These are phyloP conservation scores for Nymphaea thermarum DNA, from an alignment of 164 flowering plant species.

Conservation along the genomic window DNA sequence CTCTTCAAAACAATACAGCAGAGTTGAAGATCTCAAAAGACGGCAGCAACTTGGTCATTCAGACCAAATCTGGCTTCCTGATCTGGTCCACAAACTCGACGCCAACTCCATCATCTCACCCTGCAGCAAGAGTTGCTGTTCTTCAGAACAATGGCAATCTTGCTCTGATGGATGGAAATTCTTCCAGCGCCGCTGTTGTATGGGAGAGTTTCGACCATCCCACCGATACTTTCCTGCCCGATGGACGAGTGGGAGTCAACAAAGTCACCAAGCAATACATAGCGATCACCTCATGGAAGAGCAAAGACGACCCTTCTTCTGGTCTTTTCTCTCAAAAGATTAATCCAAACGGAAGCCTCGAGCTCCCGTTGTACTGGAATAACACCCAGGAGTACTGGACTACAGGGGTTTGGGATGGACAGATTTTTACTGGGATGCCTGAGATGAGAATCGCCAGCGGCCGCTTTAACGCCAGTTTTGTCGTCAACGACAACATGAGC, in stretches of 20 bases:
- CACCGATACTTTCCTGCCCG: slow-evolving; percentile 32
- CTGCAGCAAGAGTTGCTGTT: slow-evolving; percentile 4
- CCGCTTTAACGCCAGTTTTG: slow-evolving; percentile 9
- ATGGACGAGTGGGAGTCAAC: slow-evolving; percentile 10
- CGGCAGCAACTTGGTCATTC: slow-evolving; percentile 10
- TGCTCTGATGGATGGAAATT: slow-evolving; percentile 11
- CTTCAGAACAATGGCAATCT: slow-evolving; percentile 20
- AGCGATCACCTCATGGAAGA: slow-evolving; percentile 9
- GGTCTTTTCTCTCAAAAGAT: slow-evolving; percentile 8
- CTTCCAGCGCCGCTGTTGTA: neutral
- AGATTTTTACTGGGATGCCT: slow-evolving; percentile 6
- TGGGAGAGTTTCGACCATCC: slow-evolving; percentile 11
- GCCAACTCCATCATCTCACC: neutral
- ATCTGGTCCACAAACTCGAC: slow-evolving; percentile 11
- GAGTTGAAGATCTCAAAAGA: slow-evolving; percentile 8
- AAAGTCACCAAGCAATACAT: neutral
- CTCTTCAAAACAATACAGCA: slow-evolving; percentile 4
- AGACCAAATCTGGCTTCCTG: neutral
- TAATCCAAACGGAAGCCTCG: neutral
- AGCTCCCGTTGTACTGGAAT: slow-evolving; percentile 6
- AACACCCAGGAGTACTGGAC: slow-evolving; percentile 3
- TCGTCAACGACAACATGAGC: neutral
- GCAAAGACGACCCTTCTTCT: slow-evolving; percentile 8
- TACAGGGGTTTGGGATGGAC: slow-evolving; percentile 10
- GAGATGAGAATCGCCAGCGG: slow-evolving; percentile 2